phyloP scores from a whole-genome alignment of 257 asterid genomes.

The Petrea volubilis region DNA sequence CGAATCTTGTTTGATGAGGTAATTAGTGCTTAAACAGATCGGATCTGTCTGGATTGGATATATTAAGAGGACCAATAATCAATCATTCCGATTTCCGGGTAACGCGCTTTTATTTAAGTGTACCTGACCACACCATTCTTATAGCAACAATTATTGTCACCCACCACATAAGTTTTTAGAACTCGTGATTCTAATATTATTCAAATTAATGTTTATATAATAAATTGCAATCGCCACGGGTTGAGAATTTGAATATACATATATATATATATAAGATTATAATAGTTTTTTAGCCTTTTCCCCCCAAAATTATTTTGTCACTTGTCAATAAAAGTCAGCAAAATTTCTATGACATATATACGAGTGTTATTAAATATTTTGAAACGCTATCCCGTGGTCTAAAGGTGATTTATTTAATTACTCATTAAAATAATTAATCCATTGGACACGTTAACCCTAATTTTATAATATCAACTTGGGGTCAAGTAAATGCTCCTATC shows the following conservation, averaged over 20 bases:
- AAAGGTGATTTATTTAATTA: neutral
- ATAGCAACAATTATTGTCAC: neutral
- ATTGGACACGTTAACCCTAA: neutral
- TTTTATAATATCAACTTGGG: slow-evolving; percentile 22
- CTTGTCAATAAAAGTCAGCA: too few relatives aligned
- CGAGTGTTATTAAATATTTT: neutral
- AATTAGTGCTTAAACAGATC: slow-evolving; percentile 40
- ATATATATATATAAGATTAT: too few relatives aligned
- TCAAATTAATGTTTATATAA: too few relatives aligned
- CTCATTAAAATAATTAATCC: neutral
- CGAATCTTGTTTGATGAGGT: slow-evolving; percentile 32
- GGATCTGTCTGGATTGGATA: slow-evolving; percentile 45
- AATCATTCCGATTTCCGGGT: slow-evolving; percentile 48
- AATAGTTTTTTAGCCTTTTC: too few relatives aligned
- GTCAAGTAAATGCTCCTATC: neutral
- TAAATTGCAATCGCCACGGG: too few relatives aligned
- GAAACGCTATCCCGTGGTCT: slow-evolving; percentile 5
- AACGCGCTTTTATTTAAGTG: slow-evolving; percentile 25
- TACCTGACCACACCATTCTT: slow-evolving; percentile 1
- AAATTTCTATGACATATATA: slow-evolving; percentile 4
- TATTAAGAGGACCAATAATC: slow-evolving; percentile 28
- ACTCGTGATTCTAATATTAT: neutral
- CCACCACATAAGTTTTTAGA: neutral
- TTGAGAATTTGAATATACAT: too few relatives aligned
- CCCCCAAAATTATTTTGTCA: too few relatives aligned